phyloP scores from a whole-genome alignment of 1,284 basidiomycete species.

The Bondarzewia mesenterica region DNA sequence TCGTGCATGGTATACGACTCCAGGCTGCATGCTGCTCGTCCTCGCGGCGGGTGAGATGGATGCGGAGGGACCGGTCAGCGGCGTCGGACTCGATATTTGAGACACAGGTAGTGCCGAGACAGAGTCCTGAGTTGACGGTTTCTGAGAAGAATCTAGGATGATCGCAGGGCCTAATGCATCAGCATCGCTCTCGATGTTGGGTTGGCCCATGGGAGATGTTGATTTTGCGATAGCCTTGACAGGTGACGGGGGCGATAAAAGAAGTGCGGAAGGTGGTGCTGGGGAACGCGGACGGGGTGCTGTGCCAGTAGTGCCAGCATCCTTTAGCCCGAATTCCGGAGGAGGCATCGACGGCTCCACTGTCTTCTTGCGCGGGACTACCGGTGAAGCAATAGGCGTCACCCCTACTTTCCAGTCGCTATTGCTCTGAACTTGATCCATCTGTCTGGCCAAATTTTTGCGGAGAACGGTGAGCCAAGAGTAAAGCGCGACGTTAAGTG shows the following conservation, averaged over 20 bases:
- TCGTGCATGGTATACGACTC: slow-evolving; percentile 42
- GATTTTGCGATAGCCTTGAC: not conserved
- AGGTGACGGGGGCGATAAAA: not conserved
- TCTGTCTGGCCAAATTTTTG: slow-evolving; percentile 64
- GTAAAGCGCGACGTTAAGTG: slow-evolving; percentile 72
- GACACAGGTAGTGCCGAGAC: not conserved
- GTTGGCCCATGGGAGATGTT: not conserved
- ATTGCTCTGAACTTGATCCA: slow-evolving; percentile 60
- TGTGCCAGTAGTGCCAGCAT: too few species aligned
- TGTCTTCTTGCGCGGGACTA: slow-evolving; percentile 16
- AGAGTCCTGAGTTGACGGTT: not conserved
- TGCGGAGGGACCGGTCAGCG: not conserved
- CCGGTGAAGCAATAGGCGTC: slow-evolving; percentile 9
- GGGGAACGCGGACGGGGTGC: not conserved
- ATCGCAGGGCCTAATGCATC: not conserved
- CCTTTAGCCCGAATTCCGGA: slow-evolving; percentile 3
- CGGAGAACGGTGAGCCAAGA: slow-evolving; percentile 71
- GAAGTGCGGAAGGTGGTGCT: too few species aligned
- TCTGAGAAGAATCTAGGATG: not conserved
- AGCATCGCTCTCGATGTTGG: not conserved
- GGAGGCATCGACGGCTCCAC: slow-evolving; percentile 11
- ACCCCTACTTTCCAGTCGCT: slow-evolving; percentile 33
- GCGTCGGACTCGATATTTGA: not conserved
- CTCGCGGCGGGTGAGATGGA: not conserved
- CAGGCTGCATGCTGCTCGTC: slow-evolving; percentile 5